Evolutionary conservation across 2,329 filamentous ascomycete genomes (phyloP).

Genomic region (Byssoonygena ceratinophila): DNA sequence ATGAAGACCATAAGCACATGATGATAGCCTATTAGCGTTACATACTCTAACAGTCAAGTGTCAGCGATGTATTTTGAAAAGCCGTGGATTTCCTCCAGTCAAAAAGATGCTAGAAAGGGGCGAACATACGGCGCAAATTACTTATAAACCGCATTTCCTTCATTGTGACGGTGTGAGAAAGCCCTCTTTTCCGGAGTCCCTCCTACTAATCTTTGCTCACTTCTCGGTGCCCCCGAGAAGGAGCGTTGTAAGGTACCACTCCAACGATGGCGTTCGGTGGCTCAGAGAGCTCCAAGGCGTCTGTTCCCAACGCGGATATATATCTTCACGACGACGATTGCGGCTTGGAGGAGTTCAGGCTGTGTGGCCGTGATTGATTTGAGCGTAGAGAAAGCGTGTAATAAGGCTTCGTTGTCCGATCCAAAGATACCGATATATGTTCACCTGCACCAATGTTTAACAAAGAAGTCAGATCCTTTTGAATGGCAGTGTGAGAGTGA

Average conservation of each 20-base stretch:
- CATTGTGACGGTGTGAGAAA: slow-evolving; percentile 13
- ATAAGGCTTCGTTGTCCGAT: too few species aligned
- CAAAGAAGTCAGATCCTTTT: too few species aligned
- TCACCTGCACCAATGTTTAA: not conserved
- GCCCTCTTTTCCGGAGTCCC: not conserved
- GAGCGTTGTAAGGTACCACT: slow-evolving; percentile 19
- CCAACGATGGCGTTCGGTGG: not conserved
- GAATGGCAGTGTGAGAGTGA: too few species aligned
- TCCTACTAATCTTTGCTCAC: slow-evolving; percentile 22
- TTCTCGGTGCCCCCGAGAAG: slow-evolving; percentile 35
- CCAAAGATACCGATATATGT: too few species aligned
- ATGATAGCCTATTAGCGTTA: slow-evolving; percentile 57
- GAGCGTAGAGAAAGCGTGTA: too few species aligned
- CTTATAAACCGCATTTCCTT: slow-evolving; percentile 23
- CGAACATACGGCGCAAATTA: slow-evolving; percentile 25
- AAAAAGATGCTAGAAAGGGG: not conserved
- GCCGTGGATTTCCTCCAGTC: not conserved
- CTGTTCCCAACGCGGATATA: not conserved
- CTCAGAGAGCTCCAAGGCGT: not conserved
- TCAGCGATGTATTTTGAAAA: not conserved
- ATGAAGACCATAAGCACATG: slow-evolving; percentile 98
- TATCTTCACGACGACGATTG: too few species aligned
- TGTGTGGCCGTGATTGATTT: too few species aligned
- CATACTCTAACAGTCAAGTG: slow-evolving; percentile 37
- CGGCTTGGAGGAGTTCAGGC: too few species aligned